phyloP scores from a whole-genome alignment of 768 basidiomycete genomes.

The Hericium erinaceus region DNA sequence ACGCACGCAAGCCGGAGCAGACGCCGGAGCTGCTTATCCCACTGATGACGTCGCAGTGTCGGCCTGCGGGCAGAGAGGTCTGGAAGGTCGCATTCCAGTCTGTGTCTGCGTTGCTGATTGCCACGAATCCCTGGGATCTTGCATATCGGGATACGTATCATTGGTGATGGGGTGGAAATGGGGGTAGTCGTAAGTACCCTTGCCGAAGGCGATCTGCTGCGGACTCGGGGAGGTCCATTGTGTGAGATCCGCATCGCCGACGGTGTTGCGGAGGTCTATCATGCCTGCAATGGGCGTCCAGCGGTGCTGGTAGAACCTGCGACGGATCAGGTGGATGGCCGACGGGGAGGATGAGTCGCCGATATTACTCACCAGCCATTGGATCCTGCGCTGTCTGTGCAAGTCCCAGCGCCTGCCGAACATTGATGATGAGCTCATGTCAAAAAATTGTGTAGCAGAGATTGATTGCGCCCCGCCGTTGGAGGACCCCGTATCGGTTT shows the following conservation, averaged over 20 bases:
- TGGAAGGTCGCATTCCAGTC: conserved; percentile 47
- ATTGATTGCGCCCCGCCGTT: conserved; percentile 33
- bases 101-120: conserved; percentile 55
- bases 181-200: conserved; percentile 29
- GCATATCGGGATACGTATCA: background rate
- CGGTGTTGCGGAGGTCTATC: conserved; percentile 51
- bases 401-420: conserved; percentile 35
- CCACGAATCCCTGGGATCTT: conserved; percentile 53
- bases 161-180: background rate
- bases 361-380: conserved; percentile 33
- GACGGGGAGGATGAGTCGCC: background rate
- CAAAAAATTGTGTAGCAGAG: background rate
- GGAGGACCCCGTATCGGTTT: conserved; percentile 48
- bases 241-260: conserved; percentile 38
- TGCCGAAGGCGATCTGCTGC: conserved; percentile 57
- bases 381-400: conserved; percentile 38
- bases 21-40: conserved; percentile 30
- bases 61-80: conserved; percentile 47
- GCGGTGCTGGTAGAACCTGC: conserved; percentile 56
- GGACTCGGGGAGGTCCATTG: conserved; percentile 51
- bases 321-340: background rate
- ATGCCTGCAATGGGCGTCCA: conserved; percentile 49
- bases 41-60: conserved; percentile 57
- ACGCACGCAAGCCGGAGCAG: conserved; percentile 45
- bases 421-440: background rate